A percentile compares a stretch with the other conserved stretches of the same genome.
phyloP scores from a whole-genome alignment of 352 stramenopile genomes.

The Pythium vanterpoolii region DNA sequence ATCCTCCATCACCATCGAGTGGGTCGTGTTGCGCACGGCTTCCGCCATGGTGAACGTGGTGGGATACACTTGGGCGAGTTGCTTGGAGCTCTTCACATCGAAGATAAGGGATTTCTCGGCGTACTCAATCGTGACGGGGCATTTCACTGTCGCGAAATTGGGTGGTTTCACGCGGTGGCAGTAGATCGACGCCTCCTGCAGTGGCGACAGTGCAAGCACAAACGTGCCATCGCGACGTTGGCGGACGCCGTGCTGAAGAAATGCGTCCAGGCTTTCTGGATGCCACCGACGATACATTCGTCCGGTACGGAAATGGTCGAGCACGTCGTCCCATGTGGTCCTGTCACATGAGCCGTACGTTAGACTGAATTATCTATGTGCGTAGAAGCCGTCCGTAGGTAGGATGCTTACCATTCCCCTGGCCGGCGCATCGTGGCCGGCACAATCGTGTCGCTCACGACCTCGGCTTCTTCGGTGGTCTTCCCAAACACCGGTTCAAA shows the following conservation, averaged over 20 bases:
- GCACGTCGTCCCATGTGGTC: too few relatives aligned
- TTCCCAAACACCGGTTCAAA: constrained; percentile 51
- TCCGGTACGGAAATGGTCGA: too few relatives aligned
- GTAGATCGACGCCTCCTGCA: constrained; percentile 38
- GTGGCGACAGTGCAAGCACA: constrained; percentile 25
- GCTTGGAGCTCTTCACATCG: constrained; percentile 2
- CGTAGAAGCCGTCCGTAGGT: too few relatives aligned
- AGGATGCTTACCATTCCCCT: constrained; percentile 6
- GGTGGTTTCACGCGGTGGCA: constrained; percentile 16
- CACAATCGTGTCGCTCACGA: too few relatives aligned
- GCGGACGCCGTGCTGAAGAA: too few relatives aligned
- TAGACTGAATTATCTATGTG: too few relatives aligned
- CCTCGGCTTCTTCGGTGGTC: too few relatives aligned
- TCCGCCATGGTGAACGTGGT: constrained; percentile 36
- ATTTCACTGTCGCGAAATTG: constrained; percentile 30
- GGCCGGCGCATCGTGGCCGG: constrained; percentile 15
- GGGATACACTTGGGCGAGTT: constrained; percentile 23
- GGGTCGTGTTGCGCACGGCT: constrained; percentile 29
- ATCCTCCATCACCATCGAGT: constrained; percentile 51
- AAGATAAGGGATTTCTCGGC: constrained; percentile 45
- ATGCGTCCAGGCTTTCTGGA: constrained; percentile 5
- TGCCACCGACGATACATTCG: too few relatives aligned
- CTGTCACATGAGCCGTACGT: too few relatives aligned
- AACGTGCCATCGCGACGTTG: neutral
- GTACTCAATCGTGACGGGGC: constrained; percentile 30